Conservation (phyloP, 306 rosid genomes). For the Trifolium pratense region DNA sequence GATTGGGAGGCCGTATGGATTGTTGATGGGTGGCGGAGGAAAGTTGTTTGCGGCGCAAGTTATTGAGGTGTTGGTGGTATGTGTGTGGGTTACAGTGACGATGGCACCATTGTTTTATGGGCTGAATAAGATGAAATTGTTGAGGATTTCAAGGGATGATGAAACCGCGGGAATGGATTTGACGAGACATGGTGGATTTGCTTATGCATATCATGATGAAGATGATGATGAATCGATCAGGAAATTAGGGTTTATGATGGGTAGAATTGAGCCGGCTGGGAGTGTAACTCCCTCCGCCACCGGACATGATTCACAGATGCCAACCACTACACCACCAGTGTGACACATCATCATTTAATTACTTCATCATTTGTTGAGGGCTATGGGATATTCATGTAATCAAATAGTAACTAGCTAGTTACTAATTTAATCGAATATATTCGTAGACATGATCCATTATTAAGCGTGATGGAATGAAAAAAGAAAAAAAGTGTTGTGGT, state of each 20-base stretch:
- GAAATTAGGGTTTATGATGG: slow-evolving; percentile 32
- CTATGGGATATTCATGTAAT: no score
- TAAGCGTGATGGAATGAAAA: no score
- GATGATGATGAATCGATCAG: slow-evolving; percentile 21
- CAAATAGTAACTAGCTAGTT: no score
- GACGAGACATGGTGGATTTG: slow-evolving; percentile 84
- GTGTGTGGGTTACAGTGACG: slow-evolving; percentile 75
- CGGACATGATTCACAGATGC: neutral
- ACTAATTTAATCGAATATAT: no score
- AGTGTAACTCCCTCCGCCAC: slow-evolving; percentile 4
- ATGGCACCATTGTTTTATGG: slow-evolving; percentile 74
- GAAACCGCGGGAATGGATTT: slow-evolving; percentile 79
- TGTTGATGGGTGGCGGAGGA: slow-evolving; percentile 77
- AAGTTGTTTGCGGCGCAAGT: slow-evolving; percentile 66
- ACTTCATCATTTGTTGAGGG: neutral
- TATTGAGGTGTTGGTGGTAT: slow-evolving; percentile 56
- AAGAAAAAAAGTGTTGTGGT: no score
- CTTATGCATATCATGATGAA: slow-evolving; percentile 59
- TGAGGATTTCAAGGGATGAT: slow-evolving; percentile 63
- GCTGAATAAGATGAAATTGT: slow-evolving; percentile 54
- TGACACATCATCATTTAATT: neutral
- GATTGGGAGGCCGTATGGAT: slow-evolving; percentile 58
- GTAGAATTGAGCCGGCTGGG: slow-evolving; percentile 33
- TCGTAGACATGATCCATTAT: no score
- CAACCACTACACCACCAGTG: neutral